Percentiles rank a stretch among this genome's conserved stretches.
phyloP scores from a whole-genome alignment of 2,329 filamentous ascomycete genomes.

The Gyromitra esculenta region DNA sequence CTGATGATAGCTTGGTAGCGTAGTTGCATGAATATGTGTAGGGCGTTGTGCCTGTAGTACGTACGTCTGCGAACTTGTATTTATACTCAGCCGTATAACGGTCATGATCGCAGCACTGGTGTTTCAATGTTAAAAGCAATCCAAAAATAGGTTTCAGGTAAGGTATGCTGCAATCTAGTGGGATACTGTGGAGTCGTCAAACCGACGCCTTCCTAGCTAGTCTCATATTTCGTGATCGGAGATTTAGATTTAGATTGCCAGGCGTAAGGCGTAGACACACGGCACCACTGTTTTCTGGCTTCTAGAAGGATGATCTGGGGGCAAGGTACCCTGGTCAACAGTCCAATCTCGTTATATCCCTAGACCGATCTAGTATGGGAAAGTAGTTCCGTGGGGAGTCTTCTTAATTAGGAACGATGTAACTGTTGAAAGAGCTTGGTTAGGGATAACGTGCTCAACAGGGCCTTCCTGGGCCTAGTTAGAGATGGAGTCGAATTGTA shows the following conservation, averaged over 20 bases:
- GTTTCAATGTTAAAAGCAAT: neutral
- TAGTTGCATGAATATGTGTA: conserved; percentile 20
- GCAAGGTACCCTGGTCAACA: conserved; percentile 11
- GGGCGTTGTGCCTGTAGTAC: neutral
- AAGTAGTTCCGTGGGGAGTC: conserved; percentile 14
- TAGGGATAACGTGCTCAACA: conserved; percentile 6
- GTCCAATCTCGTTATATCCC: conserved; percentile 12
- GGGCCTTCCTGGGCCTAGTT: conserved; percentile 27
- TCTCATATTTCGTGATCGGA: conserved; percentile 44
- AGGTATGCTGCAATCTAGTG: conserved; percentile 12
- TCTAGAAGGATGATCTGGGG: conserved; percentile 34
- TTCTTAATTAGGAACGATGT: conserved; percentile 16
- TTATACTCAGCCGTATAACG: conserved; percentile 4
- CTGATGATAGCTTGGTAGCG: conserved; percentile 8
- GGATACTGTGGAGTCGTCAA: conserved; percentile 21
- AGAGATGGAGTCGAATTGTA: conserved; percentile 17
- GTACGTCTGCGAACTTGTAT: neutral
- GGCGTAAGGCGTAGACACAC: conserved; percentile 24
- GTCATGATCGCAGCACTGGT: conserved; percentile 8
- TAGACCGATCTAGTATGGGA: conserved; percentile 4
- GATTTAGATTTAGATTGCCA: conserved; percentile 27
- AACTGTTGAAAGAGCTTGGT: conserved; percentile 13
- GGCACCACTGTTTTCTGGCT: conserved; percentile 21
- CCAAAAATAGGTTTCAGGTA: conserved; percentile 32
- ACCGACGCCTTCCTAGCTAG: conserved; percentile 32